These are phyloP conservation scores for Penicillium frequentans DNA, from an alignment of 2,329 filamentous ascomycete genomes.

Conservation along the genomic window DNA sequence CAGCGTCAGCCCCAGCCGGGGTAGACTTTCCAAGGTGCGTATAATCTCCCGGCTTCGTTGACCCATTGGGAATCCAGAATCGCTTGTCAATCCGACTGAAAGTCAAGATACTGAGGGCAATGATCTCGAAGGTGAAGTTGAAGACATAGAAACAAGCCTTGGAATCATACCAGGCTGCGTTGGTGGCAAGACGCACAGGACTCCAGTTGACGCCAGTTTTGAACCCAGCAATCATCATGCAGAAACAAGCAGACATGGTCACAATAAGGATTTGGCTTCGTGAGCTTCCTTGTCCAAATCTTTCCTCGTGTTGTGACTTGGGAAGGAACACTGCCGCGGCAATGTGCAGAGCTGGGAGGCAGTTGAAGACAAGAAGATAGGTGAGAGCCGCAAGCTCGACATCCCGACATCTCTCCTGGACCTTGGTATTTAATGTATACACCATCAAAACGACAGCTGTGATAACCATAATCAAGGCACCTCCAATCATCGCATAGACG, in stretches of 20 bases:
- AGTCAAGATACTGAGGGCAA: conserved; percentile 64
- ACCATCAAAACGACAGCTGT: neutral
- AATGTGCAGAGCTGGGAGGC: neutral
- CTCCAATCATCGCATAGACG: conserved; percentile 48
- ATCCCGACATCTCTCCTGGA: neutral
- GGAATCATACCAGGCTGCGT: conserved; percentile 69
- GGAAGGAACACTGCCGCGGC: neutral
- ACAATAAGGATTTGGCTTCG: conserved; percentile 51
- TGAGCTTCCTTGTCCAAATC: neutral
- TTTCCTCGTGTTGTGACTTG: neutral
- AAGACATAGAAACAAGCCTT: conserved; percentile 77
- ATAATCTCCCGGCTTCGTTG: neutral
- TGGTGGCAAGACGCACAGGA: conserved; percentile 46
- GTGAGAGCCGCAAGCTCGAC: neutral
- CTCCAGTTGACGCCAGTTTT: conserved; percentile 61
- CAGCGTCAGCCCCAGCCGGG: neutral
- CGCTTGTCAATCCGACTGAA: conserved; percentile 69
- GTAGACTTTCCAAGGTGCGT: neutral
- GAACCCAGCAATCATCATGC: conserved; percentile 44
- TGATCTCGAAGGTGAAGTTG: conserved; percentile 73
- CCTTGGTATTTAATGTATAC: neutral
- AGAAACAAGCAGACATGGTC: conserved; percentile 68
- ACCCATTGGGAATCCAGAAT: conserved; percentile 72
- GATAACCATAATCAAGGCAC: neutral
- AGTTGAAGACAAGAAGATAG: neutral